These are phyloP conservation scores for Paracamarosporium sp. DNA, from an alignment of 2,329 filamentous ascomycete species.

Conservation along the genomic window DNA sequence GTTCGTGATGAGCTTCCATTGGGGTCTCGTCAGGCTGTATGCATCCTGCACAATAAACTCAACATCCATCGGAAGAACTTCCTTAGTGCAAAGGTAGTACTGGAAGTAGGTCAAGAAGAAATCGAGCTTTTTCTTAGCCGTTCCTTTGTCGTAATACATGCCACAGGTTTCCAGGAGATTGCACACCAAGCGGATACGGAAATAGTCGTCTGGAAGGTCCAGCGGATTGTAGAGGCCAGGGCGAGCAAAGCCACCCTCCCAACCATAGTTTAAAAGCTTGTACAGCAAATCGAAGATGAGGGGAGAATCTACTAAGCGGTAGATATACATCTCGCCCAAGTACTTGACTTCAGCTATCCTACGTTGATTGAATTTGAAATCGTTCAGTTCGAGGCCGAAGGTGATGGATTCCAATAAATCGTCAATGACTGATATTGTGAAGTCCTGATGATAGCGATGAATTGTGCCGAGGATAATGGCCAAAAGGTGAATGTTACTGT, in stretches of 20 bases:
- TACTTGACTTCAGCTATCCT: conserved; percentile 96
- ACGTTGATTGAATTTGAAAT: conserved; percentile 96
- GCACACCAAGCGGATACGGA: conserved; percentile 88
- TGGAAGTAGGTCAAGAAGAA: conserved; percentile 97
- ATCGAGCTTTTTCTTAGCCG: conserved; percentile 94
- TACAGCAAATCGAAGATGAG: conserved; percentile 96
- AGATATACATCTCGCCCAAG: conserved; percentile 95
- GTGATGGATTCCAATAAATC: conserved; percentile 87
- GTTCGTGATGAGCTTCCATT: conserved; percentile 87
- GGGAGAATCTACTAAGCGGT: conserved; percentile 93
- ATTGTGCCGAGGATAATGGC: conserved; percentile 88
- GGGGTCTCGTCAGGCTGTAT: conserved; percentile 81
- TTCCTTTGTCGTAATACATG: conserved; percentile 92
- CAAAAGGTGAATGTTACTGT: conserved; percentile 92
- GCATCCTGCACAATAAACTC: conserved; percentile 96
- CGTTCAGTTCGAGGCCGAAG: conserved; percentile 89
- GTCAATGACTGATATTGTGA: conserved; percentile 90
- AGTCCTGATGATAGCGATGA: conserved; percentile 89
- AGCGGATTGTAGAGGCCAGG: conserved; percentile 78
- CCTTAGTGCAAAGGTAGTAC: conserved; percentile 94
- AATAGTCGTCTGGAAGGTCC: conserved; percentile 92
- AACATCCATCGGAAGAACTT: conserved; percentile 91
- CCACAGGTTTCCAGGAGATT: conserved; percentile 94
- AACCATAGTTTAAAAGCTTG: conserved; percentile 90
- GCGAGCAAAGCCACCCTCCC: conserved; percentile 80